Base-by-base conservation (phyloP, 371 early-diverging fungal genomes). In the Gilbertella persicaria region DNA sequence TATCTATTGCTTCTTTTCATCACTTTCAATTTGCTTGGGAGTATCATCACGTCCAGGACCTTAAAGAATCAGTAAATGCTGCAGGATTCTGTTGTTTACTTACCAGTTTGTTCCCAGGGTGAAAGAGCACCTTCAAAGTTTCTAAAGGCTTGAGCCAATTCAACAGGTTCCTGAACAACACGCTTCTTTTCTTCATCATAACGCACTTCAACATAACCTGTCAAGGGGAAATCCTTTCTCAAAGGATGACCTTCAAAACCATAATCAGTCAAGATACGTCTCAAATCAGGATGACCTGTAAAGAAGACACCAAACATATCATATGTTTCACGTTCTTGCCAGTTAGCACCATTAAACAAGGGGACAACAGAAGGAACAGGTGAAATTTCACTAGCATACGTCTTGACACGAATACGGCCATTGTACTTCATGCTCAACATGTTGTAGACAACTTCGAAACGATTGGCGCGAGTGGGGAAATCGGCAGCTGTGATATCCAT, bases 281-380 rank as follows among this genome's bases (percentile, higher is more conserved):
- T 72, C 60, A 98, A 75, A 80, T 98, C 99, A 13, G 99, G 99
- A 64, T 98, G 99, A 47, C 89, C 91, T 3, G 86, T 80, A 66
- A 97, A 98, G 75, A 93, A 94, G 58, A 98, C 85, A 60, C 99
- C 99, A 72, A 86, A 98, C 98, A 98, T 97, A 69, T 98, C 99
- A 76, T 91, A 98, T 10, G 90, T 93, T 74, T 98, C 99, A 69
- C 99, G 90, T 78, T 98, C 99, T 57, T 91, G 89, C 99, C 99
- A 98, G 78, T 95, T 97, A 37, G 95, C 95, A 36, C 89, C 86
- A 55, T 79, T 84, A 74, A 82, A 95, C 23, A 96, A 53, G 40
- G 80, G 75, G 0, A 84, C 83, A 23, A 81, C 63, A 14, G 91
- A 94, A 10, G 98, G 98, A 3, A 98, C 95, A 23, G 96, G 91